Base-by-base conservation (phyloP, 441 rosid species). In the Populus hybrid region DNA sequence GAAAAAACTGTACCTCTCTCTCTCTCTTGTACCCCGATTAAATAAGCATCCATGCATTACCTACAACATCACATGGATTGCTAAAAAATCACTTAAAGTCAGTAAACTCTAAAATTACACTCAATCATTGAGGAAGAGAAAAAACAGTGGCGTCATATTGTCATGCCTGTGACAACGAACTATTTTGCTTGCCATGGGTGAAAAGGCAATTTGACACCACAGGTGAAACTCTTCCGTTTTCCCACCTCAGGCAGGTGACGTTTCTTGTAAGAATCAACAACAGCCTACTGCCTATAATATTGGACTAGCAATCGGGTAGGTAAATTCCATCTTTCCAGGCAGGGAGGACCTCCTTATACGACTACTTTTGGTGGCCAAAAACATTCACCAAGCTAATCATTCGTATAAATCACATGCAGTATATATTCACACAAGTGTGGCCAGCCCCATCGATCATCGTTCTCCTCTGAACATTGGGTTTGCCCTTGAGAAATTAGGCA, bases 291-390 rank as follows among this genome's bases (percentile, higher is more conserved):
- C 76, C 70, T 64, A 34, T 14, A 36, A 34, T 14, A 36, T 11
- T 36, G 30, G 26, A 57, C 16, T 8, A 20, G 2, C 42, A 57
- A 0, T 42, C n/a, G 50, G 23, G 38, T 26, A 53, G 38, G 67
- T 8, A 53, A 2, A 6, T 12, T 8, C 20, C 42, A 12, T 46
- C 53, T 12, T 70, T 70, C 28, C 28, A 20, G 6, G 32, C 6
- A 11, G 24, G 10, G 6, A n/a, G 30, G 24, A 10, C 32, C 65
- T 35, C 9, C 72, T 73, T 67, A 50, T 67, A 14, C 2, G 24
- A 4, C n/a, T 36, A 70, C 42, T 67, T 32, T 82, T 24, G 82
- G 81, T 64, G 70, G 75, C 83, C 80, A 38, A 66, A 65, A 77
- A 30, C 35, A 10, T 67, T 10, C 32, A 46, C 38, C 6, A 42